These are phyloP conservation scores for Logfia minima DNA, from an alignment of 129 eudicot species.

Conservation along the genomic window DNA sequence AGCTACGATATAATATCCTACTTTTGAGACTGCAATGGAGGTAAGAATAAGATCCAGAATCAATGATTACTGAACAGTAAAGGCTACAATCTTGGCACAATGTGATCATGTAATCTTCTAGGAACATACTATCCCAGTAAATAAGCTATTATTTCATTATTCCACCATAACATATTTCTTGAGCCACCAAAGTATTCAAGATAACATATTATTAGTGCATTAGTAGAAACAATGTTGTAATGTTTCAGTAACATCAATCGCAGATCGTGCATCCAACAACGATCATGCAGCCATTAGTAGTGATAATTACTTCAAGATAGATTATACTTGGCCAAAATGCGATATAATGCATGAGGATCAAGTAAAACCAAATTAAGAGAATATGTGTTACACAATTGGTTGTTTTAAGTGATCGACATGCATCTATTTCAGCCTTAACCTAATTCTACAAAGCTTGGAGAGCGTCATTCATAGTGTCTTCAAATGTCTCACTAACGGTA, in stretches of 20 bases:
- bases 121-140: not conserved
- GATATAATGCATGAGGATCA: not conserved
- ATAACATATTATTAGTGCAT: constrained; percentile 8
- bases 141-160: not conserved
- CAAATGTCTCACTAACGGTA: not conserved
- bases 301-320: constrained; percentile 12
- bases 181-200: constrained; percentile 11
- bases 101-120: constrained; percentile 8
- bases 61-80: not conserved
- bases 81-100: not conserved
- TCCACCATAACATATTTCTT: constrained; percentile 5
- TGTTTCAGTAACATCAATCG: not conserved
- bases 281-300: constrained; percentile 19
- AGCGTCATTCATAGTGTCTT: not conserved
- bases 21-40: constrained; percentile 4
- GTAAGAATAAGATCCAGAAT: constrained; percentile 4
- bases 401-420: not conserved
- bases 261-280: not conserved
- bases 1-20: constrained; percentile 7
- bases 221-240: constrained; percentile 15
- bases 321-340: not conserved
- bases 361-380: not conserved
- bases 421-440: constrained; percentile 1
- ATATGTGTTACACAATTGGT: not conserved
- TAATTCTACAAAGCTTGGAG: not conserved